Base-by-base conservation (phyloP, 139 green algal species). In the Tetraselmis chui region DNA sequence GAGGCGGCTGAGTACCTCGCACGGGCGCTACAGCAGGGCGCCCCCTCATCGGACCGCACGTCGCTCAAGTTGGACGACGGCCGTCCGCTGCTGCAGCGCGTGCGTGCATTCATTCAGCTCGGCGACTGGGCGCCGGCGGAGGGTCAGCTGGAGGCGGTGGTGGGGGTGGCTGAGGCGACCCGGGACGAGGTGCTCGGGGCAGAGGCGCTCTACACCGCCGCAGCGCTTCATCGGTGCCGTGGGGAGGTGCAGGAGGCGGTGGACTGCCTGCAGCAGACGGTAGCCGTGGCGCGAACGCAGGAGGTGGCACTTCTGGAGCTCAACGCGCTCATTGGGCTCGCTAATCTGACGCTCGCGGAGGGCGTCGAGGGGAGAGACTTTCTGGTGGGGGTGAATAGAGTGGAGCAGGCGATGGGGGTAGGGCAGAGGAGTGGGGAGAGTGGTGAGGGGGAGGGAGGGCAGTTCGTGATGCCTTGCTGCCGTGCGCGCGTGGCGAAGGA, bases 51-150 rank as follows among this genome's bases (percentile, higher is more conserved):
- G n/a, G 99, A 18, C 45, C 45, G 45, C 45, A 25, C 18, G 45
- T 67, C 45, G 45, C 45, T 76, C 96, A 99, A 85, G 97, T 96
- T 67, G 45, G 45, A 18, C 5, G 45, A 67, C 18, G 45, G 45
- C 45, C 45, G 45, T 18, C 18, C 11, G 11, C 45, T 67, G 45
- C 45, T 67, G 45, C 11, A 5, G 45, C 45, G 45, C 45, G 45
- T 67, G 45, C 11, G 11, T 5, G 45, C 45, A 18, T 67, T 67
- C 18, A 18, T 67, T 5, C 45, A 67, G 45, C 45, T 67, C 45
- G 45, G 45, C 45, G 18, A 67, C 45, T 25, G 11, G 11, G 45
- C 45, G 11, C 45, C 45, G 45, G 45, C 45, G 18, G 45, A 67
- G 45, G 18, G 45, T 18, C 45, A 67, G 45, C 45, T 67, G 45